A percentile compares a stretch with the other conserved stretches of the same genome.
Evolutionary conservation across 2,329 filamentous ascomycete genomes (phyloP).

Genomic region (Xylaria sp.): DNA sequence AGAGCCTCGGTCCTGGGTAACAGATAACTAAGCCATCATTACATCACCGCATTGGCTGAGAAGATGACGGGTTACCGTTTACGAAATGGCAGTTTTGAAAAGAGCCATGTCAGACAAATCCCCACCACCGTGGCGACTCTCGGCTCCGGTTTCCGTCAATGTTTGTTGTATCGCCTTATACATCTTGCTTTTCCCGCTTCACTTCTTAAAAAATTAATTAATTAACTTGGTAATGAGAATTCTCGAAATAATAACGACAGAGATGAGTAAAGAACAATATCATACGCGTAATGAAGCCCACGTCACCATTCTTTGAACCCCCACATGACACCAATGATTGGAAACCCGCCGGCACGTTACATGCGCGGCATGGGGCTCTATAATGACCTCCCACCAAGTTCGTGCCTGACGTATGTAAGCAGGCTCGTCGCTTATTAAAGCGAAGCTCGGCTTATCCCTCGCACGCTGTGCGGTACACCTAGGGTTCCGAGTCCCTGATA

Average conservation of each 20-base stretch:
- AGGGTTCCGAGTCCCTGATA: background rate
- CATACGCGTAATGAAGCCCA: background rate
- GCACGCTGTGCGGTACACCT: background rate
- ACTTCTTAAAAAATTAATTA: constrained; percentile 7
- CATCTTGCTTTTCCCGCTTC: background rate
- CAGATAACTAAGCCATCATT: background rate
- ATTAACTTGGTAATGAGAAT: background rate
- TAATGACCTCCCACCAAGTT: background rate
- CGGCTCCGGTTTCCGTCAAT: background rate
- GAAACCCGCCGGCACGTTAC: background rate
- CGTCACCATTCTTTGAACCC: background rate
- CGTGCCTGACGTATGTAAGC: constrained; percentile 11
- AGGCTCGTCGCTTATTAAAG: background rate
- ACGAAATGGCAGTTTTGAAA: too few relatives aligned
- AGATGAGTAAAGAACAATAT: background rate
- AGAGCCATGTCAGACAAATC: constrained; percentile 24
- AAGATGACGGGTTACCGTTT: background rate
- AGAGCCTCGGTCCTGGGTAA: background rate
- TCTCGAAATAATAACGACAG: too few relatives aligned
- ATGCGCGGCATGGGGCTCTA: background rate
- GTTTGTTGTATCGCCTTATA: constrained; percentile 8
- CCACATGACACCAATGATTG: too few relatives aligned
- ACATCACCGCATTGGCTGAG: background rate
- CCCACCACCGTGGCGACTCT: constrained; percentile 13
- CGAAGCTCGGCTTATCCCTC: background rate